Evolutionary conservation across 441 rosid genomes (phyloP).

Genomic region (Euphorbia schlechtendalii): DNA sequence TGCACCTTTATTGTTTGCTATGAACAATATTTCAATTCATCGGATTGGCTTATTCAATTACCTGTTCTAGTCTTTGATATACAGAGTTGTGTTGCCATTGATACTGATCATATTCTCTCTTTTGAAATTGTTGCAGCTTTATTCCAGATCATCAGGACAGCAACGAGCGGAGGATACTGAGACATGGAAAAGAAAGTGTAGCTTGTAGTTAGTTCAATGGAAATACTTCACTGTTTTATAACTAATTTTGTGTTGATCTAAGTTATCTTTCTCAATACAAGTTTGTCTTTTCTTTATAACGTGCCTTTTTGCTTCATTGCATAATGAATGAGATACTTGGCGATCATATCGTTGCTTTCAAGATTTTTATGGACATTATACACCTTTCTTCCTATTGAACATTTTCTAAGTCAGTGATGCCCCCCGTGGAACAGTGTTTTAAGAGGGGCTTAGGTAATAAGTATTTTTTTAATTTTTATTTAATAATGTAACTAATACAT

Average conservation of each 20-base stretch:
- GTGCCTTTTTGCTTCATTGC: background rate
- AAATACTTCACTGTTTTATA: constrained; percentile 14
- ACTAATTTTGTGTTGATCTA: constrained; percentile 13
- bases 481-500: no score
- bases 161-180: constrained; percentile 56
- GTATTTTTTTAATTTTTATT: no score
- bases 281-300: background rate
- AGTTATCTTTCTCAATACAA: constrained; percentile 15
- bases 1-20: background rate
- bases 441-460: no score
- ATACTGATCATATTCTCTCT: constrained; percentile 11
- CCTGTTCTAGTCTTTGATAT: background rate
- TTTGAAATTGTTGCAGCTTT: constrained; percentile 44
- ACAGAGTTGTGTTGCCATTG: background rate
- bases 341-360: no score
- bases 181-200: constrained; percentile 12
- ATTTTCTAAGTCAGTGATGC: no score
- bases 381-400: no score
- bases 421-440: no score
- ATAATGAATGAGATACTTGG: background rate
- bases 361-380: no score
- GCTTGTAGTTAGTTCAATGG: constrained; percentile 28
- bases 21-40: background rate
- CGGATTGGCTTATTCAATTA: background rate
- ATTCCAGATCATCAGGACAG: constrained; percentile 93